A percentile compares a stretch with the other conserved stretches of the same genome.
Conservation (phyloP, 768 basidiomycete genomes). For the Porpolomopsis calyptriformis region DNA sequence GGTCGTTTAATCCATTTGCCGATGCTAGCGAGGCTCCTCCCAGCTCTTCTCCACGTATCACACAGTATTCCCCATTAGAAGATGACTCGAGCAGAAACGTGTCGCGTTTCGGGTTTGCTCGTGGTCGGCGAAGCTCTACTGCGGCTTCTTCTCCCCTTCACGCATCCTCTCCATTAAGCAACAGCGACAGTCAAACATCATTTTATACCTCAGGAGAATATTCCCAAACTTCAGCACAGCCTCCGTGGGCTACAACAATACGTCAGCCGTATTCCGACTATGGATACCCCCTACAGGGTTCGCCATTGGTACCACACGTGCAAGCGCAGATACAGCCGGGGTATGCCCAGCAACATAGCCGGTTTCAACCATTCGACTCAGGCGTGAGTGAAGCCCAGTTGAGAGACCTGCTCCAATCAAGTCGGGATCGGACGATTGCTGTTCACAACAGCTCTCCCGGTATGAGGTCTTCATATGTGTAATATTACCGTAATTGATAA, state of each 20-base stretch:
- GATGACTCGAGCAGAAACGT: slow-evolving; percentile 56
- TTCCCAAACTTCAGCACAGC: slow-evolving; percentile 18
- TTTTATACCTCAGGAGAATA: slow-evolving; percentile 32
- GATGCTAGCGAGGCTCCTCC: slow-evolving; percentile 43
- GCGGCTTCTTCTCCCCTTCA: slow-evolving; percentile 50
- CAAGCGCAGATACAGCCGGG: slow-evolving; percentile 25
- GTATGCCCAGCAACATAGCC: slow-evolving; percentile 28
- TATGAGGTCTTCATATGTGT: slow-evolving; percentile 38
- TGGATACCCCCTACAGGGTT: slow-evolving; percentile 17
- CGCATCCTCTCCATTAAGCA: slow-evolving; percentile 43
- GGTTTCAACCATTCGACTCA: slow-evolving; percentile 46
- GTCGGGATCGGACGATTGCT: slow-evolving; percentile 43
- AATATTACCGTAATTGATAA: slow-evolving; percentile 20
- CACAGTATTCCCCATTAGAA: slow-evolving; percentile 34
- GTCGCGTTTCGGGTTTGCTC: slow-evolving; percentile 75
- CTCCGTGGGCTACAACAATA: slow-evolving; percentile 1
- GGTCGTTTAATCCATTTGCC: slow-evolving; percentile 75
- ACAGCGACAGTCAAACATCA: slow-evolving; percentile 34
- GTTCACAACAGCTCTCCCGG: slow-evolving; percentile 30
- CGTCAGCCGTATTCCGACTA: slow-evolving; percentile 14
- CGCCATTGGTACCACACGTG: slow-evolving; percentile 39
- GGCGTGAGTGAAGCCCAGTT: slow-evolving; percentile 67
- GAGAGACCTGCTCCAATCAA: slow-evolving; percentile 64
- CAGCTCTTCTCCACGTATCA: slow-evolving; percentile 22
- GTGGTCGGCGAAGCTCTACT: slow-evolving; percentile 53